A percentile compares a stretch with the other conserved stretches of the same genome.
Conservation (phyloP, 2,329 filamentous ascomycete species). For the Pseudodiploospora longispora region DNA sequence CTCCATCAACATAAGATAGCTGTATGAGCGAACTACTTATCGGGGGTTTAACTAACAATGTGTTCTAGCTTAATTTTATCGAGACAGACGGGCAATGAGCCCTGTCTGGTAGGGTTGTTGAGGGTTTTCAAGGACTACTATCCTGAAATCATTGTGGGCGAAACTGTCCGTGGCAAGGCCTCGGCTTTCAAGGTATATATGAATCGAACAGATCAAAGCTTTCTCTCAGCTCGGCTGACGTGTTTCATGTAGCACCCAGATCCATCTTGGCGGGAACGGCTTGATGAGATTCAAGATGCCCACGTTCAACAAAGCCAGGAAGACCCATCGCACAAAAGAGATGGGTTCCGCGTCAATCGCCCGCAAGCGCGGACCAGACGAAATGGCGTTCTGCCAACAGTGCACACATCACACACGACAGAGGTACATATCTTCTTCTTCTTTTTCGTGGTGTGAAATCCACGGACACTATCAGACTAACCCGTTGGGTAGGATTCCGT, state of each 20-base stretch:
- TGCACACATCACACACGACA: conserved; percentile 66
- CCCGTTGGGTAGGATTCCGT: conserved; percentile 43
- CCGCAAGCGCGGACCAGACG: conserved; percentile 22
- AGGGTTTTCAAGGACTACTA: conserved; percentile 88
- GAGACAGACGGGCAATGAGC: conserved; percentile 61
- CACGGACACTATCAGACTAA: conserved; percentile 5
- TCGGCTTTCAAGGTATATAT: conserved; percentile 49
- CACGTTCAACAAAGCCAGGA: conserved; percentile 42
- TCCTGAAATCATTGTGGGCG: conserved; percentile 76
- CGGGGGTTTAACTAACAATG: not conserved
- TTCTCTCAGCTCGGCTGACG: conserved; percentile 2
- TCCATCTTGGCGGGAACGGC: conserved; percentile 60
- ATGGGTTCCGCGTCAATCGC: conserved; percentile 56
- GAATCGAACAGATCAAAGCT: not conserved
- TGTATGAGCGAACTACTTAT: not conserved
- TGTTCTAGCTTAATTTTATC: conserved; percentile 44
- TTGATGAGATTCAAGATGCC: conserved; percentile 58
- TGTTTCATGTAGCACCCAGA: conserved; percentile 55
- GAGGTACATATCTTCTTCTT: conserved; percentile 37
- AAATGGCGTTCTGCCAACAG: conserved; percentile 49
- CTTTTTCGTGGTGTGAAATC: not conserved
- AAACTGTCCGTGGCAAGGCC: conserved; percentile 51
- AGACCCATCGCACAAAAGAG: conserved; percentile 23
- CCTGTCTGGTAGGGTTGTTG: conserved; percentile 63
- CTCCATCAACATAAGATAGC: not conserved